Evolutionary conservation across 768 basidiomycete species (phyloP), one percentile per base, ranked within the genome.

Genomic region (Leucogyrophana mollusca): DNA sequence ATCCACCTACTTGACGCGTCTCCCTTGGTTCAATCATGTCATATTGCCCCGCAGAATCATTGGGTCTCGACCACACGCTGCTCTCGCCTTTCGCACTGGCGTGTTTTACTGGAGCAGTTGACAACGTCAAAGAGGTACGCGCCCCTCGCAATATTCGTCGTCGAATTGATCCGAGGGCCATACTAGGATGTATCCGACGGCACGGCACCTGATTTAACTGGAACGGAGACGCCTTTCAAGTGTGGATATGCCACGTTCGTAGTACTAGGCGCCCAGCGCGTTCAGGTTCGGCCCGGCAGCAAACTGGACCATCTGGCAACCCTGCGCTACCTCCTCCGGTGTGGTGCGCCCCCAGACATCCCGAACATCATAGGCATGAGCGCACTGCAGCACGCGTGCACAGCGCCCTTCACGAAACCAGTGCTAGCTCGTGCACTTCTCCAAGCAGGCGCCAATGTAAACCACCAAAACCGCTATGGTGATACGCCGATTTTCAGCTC

Each of bases 401-500:
- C 67, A 4, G 59, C 62, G 0, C 53, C 55, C 0, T 16, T 37
- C 2, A 57, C 62, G 0, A 53, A 64, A 20, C 35, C 59, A 5
- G 62, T 67, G 8, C 56, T 79, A n/a, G 59, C 64, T 0, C 68
- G 68, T 11, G 49, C 62, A 11, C 61, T 83, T 18, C 47, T 82
- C 16, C 58, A 68, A 43, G 58, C 62, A 11, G 77, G 76, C 3
- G 80, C 78, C 4, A 66, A 80, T 47, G 69, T 74, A 6, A 72
- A 83, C 51, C 64, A 68, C 5, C 77, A 68, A 50, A 76, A 75
- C 41, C 69, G 71, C 11, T 78, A 73, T 45, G 79, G 79, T 2
- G 70, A 70, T 43, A 68, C 75, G 0, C 60, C 80, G 3, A 37
- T 79, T 4, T 57, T 57, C 27, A 56, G 56, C 3, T 61, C 70